phyloP scores from a whole-genome alignment of 2,329 filamentous ascomycete genomes.

The Myriosclerotinia curreyana region DNA sequence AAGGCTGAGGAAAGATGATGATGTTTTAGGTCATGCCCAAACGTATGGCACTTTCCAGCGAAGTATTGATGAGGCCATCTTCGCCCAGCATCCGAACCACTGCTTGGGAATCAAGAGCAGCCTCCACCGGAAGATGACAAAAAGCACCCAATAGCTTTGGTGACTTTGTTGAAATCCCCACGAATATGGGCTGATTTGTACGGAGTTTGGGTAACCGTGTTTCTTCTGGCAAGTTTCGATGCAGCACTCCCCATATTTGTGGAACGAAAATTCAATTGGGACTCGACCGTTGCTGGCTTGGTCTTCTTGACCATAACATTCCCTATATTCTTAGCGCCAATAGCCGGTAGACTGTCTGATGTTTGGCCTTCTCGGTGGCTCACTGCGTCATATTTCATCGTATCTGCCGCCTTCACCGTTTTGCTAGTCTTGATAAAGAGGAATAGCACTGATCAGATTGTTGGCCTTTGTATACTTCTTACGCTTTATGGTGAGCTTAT shows the following conservation, averaged over 20 bases:
- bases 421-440: conserved; percentile 61
- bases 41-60: conserved; percentile 13
- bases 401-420: conserved; percentile 55
- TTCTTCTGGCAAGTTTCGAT: conserved; percentile 53
- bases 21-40: neutral
- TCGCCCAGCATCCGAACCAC: neutral
- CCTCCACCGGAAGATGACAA: conserved; percentile 18
- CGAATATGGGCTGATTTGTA: conserved; percentile 42
- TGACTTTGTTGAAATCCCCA: conserved; percentile 42
- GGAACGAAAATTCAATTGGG: conserved; percentile 51
- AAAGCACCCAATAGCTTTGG: conserved; percentile 30
- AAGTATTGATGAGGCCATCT: conserved; percentile 1
- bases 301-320: conserved; percentile 56
- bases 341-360: conserved; percentile 50
- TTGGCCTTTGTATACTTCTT: conserved; percentile 62
- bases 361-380: conserved; percentile 59
- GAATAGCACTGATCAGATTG: conserved; percentile 57
- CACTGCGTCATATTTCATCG: conserved; percentile 55
- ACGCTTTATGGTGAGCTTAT: conserved; percentile 49
- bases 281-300: conserved; percentile 53
- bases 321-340: conserved; percentile 56
- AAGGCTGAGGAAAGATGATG: conserved; percentile 35
- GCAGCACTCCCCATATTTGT: conserved; percentile 54
- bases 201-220: conserved; percentile 46
- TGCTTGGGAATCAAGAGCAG: conserved; percentile 20